phyloP scores from a whole-genome alignment of 495 filamentous ascomycete genomes.

The Penicillium cosmopolitanum region DNA sequence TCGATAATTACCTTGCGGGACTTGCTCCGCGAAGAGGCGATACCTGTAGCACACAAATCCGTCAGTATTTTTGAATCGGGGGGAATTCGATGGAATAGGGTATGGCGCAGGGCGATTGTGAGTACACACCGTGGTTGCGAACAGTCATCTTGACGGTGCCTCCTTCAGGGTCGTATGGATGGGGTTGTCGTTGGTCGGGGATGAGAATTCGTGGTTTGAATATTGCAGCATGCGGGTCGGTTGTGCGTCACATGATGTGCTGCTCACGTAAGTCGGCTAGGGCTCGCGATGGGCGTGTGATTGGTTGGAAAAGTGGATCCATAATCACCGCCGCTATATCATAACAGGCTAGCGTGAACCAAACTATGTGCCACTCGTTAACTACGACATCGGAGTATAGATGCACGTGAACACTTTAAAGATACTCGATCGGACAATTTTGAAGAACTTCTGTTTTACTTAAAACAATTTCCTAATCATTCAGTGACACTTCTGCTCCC shows the following conservation, averaged over 20 bases:
- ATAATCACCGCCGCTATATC: not conserved
- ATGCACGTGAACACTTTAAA: too few species aligned
- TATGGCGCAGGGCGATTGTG: constrained; percentile 4
- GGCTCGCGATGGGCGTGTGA: constrained; percentile 21
- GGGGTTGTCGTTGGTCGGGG: constrained; percentile 45
- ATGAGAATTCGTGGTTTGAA: constrained; percentile 31
- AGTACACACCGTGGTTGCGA: constrained; percentile 43
- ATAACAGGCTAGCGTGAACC: not conserved
- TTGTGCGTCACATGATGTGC: constrained; percentile 49
- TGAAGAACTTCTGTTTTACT: too few species aligned
- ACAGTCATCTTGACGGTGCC: constrained; percentile 45
- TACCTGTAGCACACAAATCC: constrained; percentile 44
- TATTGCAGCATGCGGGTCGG: constrained; percentile 36
- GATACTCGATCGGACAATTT: too few species aligned
- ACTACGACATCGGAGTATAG: too few species aligned
- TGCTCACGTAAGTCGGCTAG: constrained; percentile 29
- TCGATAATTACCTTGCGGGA: constrained; percentile 67
- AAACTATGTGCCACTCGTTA: not conserved
- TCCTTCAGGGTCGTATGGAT: constrained; percentile 34
- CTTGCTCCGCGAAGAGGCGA: constrained; percentile 91
- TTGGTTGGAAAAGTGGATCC: constrained; percentile 22
- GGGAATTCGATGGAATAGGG: constrained; percentile 31
- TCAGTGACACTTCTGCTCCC: too few species aligned
- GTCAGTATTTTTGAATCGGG: constrained; percentile 28
- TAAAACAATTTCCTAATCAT: too few species aligned